Base-by-base conservation (phyloP, 768 basidiomycete species). In the Baorangia bicolor region DNA sequence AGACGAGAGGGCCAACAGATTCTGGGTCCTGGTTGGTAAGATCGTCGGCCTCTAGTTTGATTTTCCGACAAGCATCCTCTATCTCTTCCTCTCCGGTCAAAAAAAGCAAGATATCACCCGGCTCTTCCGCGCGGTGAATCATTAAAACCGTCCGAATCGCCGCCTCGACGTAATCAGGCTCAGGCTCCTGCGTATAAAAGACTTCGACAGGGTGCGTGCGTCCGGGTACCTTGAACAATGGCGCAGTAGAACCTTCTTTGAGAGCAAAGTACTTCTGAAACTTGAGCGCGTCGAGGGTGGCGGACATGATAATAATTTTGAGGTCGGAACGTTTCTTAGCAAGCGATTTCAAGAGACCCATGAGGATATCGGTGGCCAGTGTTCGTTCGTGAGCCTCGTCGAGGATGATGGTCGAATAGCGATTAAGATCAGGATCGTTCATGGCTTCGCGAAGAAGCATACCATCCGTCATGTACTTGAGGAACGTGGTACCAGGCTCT, bases 401-500 rank as follows among this genome's bases (percentile, higher is more conserved):
- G 53, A 98, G 84, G 65, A 99, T 98, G 74, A 99, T 94, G 21
- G 96, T 98, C 20, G 93, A 96, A 72, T 99, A 99, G 4, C 94
- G 85, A 27, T 81, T 78, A 37, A 98, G 82, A 20, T 84, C 81
- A 9, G 92, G 90, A 73, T 98, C 96, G 73, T 95, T 92, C 95
- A 98, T 99, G 5, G 94, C 94, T 76, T 97, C 94, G 20, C 94
- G 87, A 20, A 96, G 83, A 52, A 93, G 86, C 94, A 98, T 97
- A 82, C 96, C 97, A 64, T 99, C 97, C 16, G 97, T 99, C 95
- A 98, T 97, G 77, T 99, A 98, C 71, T 97, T 98, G 60, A 99
- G 79, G 74, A 99, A 97, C 0, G 97, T 98, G 77, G 62, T 92
- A 82, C 40, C 96, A 90, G 91, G 94, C 89, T 71, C 71, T 11